Conservation (phyloP, 1,284 basidiomycete species). For the Leccinum subspadiceum region DNA sequence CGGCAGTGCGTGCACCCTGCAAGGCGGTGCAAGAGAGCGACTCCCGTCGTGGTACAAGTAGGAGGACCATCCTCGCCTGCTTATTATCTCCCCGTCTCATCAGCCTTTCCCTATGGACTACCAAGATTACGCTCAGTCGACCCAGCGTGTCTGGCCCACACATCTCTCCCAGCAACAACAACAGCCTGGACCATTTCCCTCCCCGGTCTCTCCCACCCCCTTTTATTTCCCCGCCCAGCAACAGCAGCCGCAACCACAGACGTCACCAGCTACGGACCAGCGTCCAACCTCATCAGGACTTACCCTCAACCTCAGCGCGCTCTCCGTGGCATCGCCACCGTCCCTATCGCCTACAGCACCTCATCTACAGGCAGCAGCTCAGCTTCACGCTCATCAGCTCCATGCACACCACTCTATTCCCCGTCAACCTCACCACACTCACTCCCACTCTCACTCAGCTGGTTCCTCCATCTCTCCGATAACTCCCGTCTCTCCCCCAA, state of each 20-base stretch:
- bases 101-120: conserved; percentile 18
- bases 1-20: conserved; percentile 1
- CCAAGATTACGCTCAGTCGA: conserved; percentile 7
- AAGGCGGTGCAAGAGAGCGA: conserved; percentile 15
- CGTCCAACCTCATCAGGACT: conserved; percentile 34
- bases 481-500: conserved; percentile 28
- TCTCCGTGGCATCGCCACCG: conserved; percentile 62
- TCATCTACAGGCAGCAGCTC: conserved; percentile 15
- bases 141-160: conserved; percentile 17
- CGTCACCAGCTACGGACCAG: neutral
- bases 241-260: conserved; percentile 22
- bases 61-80: neutral
- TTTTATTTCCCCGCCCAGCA: conserved; percentile 26
- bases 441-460: conserved; percentile 19
- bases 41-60: conserved; percentile 16
- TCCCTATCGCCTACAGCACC: conserved; percentile 59
- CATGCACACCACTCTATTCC: conserved; percentile 23
- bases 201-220: conserved; percentile 21
- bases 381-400: conserved; percentile 21
- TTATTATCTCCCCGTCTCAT: neutral
- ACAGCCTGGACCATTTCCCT: conserved; percentile 20
- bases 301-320: conserved; percentile 65
- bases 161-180: conserved; percentile 16
- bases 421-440: conserved; percentile 20
- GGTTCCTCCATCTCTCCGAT: conserved; percentile 28